Conservation (phyloP, 768 basidiomycete species). For the Auricularia auricula-judae region DNA sequence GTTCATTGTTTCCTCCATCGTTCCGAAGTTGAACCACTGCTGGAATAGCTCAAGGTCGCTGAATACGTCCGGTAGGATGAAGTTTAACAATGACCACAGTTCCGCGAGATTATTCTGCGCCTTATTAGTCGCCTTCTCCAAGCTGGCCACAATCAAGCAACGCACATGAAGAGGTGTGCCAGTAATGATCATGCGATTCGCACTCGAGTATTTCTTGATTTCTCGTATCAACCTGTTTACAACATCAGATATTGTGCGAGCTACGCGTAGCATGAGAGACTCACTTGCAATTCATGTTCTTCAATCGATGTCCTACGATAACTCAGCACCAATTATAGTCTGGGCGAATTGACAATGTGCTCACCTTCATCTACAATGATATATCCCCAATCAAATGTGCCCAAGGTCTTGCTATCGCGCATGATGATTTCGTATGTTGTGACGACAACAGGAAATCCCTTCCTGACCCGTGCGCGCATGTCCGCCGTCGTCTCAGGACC, state of each 20-base stretch:
- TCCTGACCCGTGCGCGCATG: neutral
- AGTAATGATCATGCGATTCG: constrained; percentile 85
- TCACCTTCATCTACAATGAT: constrained; percentile 84
- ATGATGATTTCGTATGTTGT: constrained; percentile 94
- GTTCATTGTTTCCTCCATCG: constrained; percentile 44
- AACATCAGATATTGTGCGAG: neutral
- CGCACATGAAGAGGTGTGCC: constrained; percentile 91
- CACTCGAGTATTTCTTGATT: constrained; percentile 76
- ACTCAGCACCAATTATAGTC: constrained; percentile 12
- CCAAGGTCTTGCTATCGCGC: constrained; percentile 57
- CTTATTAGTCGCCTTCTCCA: constrained; percentile 4
- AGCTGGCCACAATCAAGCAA: constrained; percentile 2
- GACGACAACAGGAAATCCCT: constrained; percentile 26
- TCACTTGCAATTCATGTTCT: constrained; percentile 78
- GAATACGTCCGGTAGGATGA: constrained; percentile 91
- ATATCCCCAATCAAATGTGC: constrained; percentile 71
- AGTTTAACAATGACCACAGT: constrained; percentile 91
- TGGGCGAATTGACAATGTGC: neutral
- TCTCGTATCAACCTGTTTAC: constrained; percentile 57
- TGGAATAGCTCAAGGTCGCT: constrained; percentile 83
- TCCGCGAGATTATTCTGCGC: constrained; percentile 87
- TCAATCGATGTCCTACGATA: constrained; percentile 61
- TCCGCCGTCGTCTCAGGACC: neutral
- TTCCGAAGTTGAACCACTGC: constrained; percentile 77
- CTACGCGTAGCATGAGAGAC: constrained; percentile 5